Evolutionary conservation across 2,329 filamentous ascomycete species (phyloP).

Genomic region (Fusarium cicatricum): DNA sequence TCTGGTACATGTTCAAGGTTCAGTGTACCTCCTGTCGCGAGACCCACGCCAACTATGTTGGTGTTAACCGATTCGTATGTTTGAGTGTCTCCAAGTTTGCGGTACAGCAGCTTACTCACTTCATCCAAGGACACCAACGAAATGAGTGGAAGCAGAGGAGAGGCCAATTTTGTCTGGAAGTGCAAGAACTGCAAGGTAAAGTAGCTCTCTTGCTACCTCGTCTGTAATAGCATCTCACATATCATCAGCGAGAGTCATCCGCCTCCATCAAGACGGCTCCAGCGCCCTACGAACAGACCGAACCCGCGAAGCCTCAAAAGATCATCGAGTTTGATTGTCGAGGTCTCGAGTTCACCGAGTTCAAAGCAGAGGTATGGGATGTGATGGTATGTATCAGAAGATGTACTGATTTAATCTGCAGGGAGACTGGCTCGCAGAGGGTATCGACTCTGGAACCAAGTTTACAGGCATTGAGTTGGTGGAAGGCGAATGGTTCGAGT

Average conservation of each 20-base stretch:
- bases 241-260: slow-evolving; percentile 77
- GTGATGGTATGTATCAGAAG: accelerated
- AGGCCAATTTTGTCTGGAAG: slow-evolving; percentile 99
- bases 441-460: slow-evolving; percentile 79
- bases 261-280: slow-evolving; percentile 83
- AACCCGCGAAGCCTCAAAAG: slow-evolving; percentile 78
- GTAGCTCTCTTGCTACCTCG: background rate
- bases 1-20: slow-evolving; percentile 98
- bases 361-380: slow-evolving; percentile 79
- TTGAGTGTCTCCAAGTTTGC: background rate
- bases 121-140: slow-evolving; percentile 83
- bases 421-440: slow-evolving; percentile 91
- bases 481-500: slow-evolving; percentile 98
- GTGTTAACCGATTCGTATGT: slow-evolving; percentile 86
- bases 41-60: slow-evolving; percentile 84
- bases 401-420: slow-evolving; percentile 47
- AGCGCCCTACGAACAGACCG: slow-evolving; percentile 72
- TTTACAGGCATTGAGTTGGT: slow-evolving; percentile 83
- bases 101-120: slow-evolving; percentile 11
- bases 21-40: slow-evolving; percentile 98
- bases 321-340: slow-evolving; percentile 94
- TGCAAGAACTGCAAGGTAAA: slow-evolving; percentile 96
- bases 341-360: slow-evolving; percentile 90
- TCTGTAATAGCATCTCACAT: background rate
- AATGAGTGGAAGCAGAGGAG: slow-evolving; percentile 89